Percentiles rank a stretch among this genome's conserved stretches.
Evolutionary conservation across 2,329 filamentous ascomycete genomes (phyloP).

Genomic region (Claviceps humidiphila): DNA sequence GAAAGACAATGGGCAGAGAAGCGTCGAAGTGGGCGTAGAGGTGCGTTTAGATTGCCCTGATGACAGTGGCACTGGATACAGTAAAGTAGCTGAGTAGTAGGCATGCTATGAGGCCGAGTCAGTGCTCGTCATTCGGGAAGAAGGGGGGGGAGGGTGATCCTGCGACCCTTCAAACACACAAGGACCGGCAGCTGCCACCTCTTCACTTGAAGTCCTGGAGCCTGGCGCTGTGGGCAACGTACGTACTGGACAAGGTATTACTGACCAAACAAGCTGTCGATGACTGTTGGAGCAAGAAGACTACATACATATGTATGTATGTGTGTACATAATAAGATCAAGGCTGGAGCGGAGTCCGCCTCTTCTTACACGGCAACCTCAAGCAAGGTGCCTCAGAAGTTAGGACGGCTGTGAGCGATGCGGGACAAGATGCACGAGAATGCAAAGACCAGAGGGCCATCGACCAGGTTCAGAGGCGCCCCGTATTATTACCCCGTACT

Average conservation of each 20-base stretch:
- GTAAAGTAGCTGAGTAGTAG: not conserved
- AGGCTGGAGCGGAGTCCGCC: conserved; percentile 6
- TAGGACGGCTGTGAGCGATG: conserved; percentile 8
- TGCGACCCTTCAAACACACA: not conserved
- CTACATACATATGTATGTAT: too few relatives aligned
- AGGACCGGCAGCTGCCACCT: conserved; percentile 2
- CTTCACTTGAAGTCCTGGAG: not conserved
- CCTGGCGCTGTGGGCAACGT: conserved; percentile 3
- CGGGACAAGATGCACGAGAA: conserved; percentile 2
- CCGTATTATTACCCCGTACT: not conserved
- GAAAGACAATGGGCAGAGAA: not conserved
- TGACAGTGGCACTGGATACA: conserved; percentile 2
- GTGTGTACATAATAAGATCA: not conserved
- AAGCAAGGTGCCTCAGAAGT: conserved; percentile 9
- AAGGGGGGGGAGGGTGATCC: not conserved
- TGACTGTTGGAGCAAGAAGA: not conserved
- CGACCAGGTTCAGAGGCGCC: conserved; percentile 3
- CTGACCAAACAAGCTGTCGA: not conserved
- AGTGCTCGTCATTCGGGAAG: conserved; percentile 3
- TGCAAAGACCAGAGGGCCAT: not conserved
- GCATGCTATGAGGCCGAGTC: conserved; percentile 2
- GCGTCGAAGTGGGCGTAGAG: conserved; percentile 3
- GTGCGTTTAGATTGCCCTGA: conserved; percentile 1
- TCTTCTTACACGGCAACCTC: not conserved
- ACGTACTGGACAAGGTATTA: conserved; percentile 1